Base-by-base conservation (phyloP, 1,139 yeast species). In the Komagataea norvegica region DNA sequence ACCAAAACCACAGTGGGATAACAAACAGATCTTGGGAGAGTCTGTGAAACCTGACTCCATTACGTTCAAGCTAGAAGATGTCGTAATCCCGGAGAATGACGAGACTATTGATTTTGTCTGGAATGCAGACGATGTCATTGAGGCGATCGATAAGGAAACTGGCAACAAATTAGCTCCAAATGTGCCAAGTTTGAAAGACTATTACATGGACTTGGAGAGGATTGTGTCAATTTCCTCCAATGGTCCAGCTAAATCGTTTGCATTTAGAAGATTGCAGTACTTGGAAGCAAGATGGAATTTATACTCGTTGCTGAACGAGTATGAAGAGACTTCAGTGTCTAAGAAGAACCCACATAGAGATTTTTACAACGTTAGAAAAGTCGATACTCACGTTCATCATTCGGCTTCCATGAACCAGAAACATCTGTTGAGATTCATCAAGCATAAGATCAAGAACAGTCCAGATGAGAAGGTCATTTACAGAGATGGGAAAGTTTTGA, bases 391-490 rank as follows among this genome's bases (percentile, higher is more conserved):
- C 69, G 95, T 93, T 55, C 99, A 93, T 61, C 98, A 93, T 61
- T 85, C 96, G 11, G 99, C 99, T 8, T 89, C 96, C 61, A 91
- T 91, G 98, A 93, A 93, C 57, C 98, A 93, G 61, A 93, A 93
- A 62, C 98, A 93, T 64, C 68, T 93, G 55, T 68, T 93, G 49
- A 80, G 98, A 53, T 93, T 86, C 60, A 93, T 93, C 61, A 93
- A 93, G 63, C 86, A 88, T 60, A 91, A 91, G 64, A 74, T 82
- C 61, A 77, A 81, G 58, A 77, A 84, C 61, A 74, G 65, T 56
- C 91, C 95, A 1, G 74, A 86, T 51, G 96, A 91, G 59, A 79
- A 83, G 46, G 99, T 93, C 14, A 91, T 93, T 38, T 82, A 75
- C 64, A 82, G 98, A 67, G 98, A 93, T 64, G 94, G 93, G 16